These are phyloP conservation scores for Scheffersomyces coipomensis DNA, from an alignment of 805 yeast species.

Conservation along the genomic window DNA sequence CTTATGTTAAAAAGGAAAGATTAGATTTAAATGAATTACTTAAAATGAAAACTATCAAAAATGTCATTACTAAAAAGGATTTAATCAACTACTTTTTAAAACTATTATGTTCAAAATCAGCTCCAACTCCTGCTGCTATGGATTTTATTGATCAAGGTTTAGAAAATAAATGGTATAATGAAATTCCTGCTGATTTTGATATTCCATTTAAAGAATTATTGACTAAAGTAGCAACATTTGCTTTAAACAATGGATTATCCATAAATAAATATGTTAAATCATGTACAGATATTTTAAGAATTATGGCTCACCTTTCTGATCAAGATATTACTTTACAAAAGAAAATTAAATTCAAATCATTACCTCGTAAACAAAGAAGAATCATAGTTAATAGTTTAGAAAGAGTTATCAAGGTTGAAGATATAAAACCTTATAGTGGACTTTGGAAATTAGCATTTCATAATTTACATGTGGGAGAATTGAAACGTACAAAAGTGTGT, in stretches of 20 bases:
- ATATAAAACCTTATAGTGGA: conserved; percentile 6
- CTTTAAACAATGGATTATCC: conserved; percentile 3
- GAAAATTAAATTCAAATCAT: conserved; percentile 6
- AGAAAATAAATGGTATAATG: conserved; percentile 6
- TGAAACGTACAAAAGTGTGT: conserved; percentile 2
- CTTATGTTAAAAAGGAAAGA: conserved; percentile 3
- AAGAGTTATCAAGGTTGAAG: conserved; percentile 7
- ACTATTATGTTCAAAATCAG: conserved; percentile 5
- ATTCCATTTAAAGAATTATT: conserved; percentile 10
- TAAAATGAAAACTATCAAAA: neutral
- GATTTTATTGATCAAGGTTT: conserved; percentile 14
- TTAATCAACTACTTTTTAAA: conserved; percentile 5
- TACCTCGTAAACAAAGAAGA: conserved; percentile 6
- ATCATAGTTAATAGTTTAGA: conserved; percentile 5
- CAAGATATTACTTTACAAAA: conserved; percentile 2
- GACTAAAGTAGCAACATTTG: conserved; percentile 4
- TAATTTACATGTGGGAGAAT: conserved; percentile 10
- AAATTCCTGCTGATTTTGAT: neutral
- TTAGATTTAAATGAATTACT: conserved; percentile 3
- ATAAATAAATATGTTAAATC: conserved; percentile 5
- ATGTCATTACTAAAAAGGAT: conserved; percentile 3
- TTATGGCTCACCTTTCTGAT: conserved; percentile 8
- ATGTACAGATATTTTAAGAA: conserved; percentile 8
- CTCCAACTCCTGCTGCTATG: conserved; percentile 8
- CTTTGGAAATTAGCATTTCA: conserved; percentile 10